Conservation (phyloP, 2,329 filamentous ascomycete species). For the Aspergillus puulaauensis region DNA sequence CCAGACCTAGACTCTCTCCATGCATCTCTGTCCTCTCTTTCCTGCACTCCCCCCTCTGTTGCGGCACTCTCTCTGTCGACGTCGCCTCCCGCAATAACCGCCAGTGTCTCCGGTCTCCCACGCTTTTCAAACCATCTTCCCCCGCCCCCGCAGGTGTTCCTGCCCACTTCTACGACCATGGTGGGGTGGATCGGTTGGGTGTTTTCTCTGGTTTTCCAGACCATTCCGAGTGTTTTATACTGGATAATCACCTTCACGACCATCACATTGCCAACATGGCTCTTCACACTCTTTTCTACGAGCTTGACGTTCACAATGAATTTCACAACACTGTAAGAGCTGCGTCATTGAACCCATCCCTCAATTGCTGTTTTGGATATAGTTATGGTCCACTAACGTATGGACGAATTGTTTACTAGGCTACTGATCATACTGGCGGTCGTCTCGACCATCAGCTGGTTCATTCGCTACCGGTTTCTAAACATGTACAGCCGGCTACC, state of each 20-base stretch:
- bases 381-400: constrained; percentile 3
- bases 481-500: constrained; percentile 96
- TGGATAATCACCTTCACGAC: constrained; percentile 83
- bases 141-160: constrained; percentile 29
- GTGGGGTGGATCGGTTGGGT: constrained; percentile 49
- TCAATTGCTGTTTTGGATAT: not conserved
- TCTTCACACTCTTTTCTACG: constrained; percentile 87
- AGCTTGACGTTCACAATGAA: constrained; percentile 98
- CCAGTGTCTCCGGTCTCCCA: constrained; percentile 17
- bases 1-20: constrained; percentile 12
- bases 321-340: constrained; percentile 80
- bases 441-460: constrained; percentile 86
- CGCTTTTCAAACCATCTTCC: constrained; percentile 22
- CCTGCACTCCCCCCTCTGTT: constrained; percentile 22
- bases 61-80: constrained; percentile 11
- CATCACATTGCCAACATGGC: constrained; percentile 82
- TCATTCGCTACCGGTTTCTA: constrained; percentile 90
- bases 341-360: not conserved
- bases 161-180: constrained; percentile 36
- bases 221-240: constrained; percentile 64
- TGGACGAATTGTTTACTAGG: constrained; percentile 40
- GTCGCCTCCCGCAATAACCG: constrained; percentile 21
- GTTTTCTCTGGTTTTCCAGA: constrained; percentile 50
- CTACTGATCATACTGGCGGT: constrained; percentile 75
- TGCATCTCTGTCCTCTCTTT: constrained; percentile 14